Percentiles rank a stretch among this genome's conserved stretches.
Evolutionary conservation across 768 basidiomycete species (phyloP).

Genomic region (Suillus spraguei): DNA sequence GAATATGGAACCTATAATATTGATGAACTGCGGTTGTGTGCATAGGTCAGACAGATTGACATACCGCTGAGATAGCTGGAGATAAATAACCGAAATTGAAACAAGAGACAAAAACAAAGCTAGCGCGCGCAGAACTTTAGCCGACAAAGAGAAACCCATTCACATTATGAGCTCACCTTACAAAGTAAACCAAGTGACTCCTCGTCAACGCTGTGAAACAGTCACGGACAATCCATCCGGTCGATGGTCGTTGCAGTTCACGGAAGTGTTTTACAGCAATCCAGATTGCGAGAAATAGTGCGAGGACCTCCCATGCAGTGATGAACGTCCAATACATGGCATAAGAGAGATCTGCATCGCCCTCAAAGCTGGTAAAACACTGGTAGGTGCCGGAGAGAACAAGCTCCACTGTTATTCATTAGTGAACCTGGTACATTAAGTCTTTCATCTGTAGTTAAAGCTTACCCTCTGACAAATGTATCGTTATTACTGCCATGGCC

Average conservation of each 20-base stretch:
- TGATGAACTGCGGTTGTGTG: neutral
- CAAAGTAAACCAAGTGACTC: neutral
- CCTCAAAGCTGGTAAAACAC: neutral
- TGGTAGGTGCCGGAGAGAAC: neutral
- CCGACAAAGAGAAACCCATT: neutral
- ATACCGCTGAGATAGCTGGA: neutral
- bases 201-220: neutral
- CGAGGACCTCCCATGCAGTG: neutral
- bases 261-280: neutral
- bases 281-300: neutral
- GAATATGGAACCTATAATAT: neutral
- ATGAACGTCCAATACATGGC: neutral
- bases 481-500: neutral
- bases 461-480: neutral
- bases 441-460: neutral
- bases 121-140: neutral
- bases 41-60: neutral
- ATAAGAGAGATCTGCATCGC: neutral
- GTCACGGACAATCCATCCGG: neutral
- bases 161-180: neutral
- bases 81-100: neutral
- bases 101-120: slow-evolving; percentile 2
- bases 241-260: neutral
- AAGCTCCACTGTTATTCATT: neutral
- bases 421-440: neutral